Evolutionary conservation across 2,329 filamentous ascomycete species (phyloP), one percentile per base, ranked within the genome.

Genomic region (Alternaria sp.): DNA sequence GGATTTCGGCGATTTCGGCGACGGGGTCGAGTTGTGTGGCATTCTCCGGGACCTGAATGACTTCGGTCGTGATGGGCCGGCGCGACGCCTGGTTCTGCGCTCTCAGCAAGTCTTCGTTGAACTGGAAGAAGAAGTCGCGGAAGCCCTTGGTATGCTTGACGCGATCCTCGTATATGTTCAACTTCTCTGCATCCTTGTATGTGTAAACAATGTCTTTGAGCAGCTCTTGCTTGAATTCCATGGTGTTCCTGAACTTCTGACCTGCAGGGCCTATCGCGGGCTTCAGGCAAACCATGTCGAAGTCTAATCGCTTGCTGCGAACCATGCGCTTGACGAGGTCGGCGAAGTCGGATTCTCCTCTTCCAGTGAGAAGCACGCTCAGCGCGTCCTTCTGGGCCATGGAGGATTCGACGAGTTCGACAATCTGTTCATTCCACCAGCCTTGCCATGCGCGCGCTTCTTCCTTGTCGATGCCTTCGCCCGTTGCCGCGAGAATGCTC

Each of bases 361-460:
- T 88, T 26, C 95, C 95, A 1, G 95, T 99, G 64, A 99, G 84
- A 11, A 98, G 86, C 43, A 99, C 89, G 51, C 88, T 92, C 38
- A 98, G 82, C 0, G 91, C 91, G 74, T 96, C 93, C 64, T 92
- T 91, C 75, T 97, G 92, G 73, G 91, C 81, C 83, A 91, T 91
- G 76, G 90, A 94, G 57, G 97, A 82, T 71, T 86, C 85, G 41
- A 96, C 93, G 30, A 98, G 86, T 70, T 93, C 87, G 55, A 84
- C 87, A 67, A 99, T 89, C 70, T 91, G 88, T 75, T 98, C 94
- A 74, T 98, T 98, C 95, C 95, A 99, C 91, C 92, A 97, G 36
- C 93, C 93, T 58, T 91, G 83, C 94, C 94, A 99, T 9, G 87
- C 94, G 24, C 89, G 88, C 42, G 86, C 83, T 77, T 98, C 94